These are phyloP conservation scores for Termitomyces sp. DNA, from an alignment of 768 basidiomycete species.

Conservation along the genomic window DNA sequence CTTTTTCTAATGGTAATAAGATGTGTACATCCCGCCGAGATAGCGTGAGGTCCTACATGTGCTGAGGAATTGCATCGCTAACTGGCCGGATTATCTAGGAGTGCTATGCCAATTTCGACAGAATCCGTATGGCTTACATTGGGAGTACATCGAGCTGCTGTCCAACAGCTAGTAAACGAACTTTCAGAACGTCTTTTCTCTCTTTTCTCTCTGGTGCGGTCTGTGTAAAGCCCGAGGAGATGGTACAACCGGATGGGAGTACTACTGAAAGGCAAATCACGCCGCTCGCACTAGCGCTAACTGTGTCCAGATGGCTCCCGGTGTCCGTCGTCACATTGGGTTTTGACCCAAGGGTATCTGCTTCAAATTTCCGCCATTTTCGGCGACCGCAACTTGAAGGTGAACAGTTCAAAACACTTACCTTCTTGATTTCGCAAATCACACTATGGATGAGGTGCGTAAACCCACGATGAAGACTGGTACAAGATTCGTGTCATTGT, in stretches of 20 bases:
- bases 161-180: conserved; percentile 36
- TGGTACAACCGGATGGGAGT: conserved; percentile 38
- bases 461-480: conserved; percentile 11
- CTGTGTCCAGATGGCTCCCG: conserved; percentile 18
- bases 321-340: conserved; percentile 16
- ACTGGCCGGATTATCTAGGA: conserved; percentile 41
- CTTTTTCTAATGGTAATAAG: conserved; percentile 24
- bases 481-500: background rate
- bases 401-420: background rate
- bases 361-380: background rate
- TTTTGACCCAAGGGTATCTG: background rate
- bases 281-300: conserved; percentile 43
- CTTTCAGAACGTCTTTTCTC: conserved; percentile 22
- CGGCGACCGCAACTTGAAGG: background rate
- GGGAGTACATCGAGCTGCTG: conserved; percentile 35
- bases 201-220: conserved; percentile 1
- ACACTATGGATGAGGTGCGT: background rate
- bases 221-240: conserved; percentile 24
- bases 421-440: background rate
- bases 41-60: conserved; percentile 39
- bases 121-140: conserved; percentile 21
- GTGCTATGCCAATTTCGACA: background rate
- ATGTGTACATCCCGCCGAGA: conserved; percentile 26
- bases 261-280: conserved; percentile 35
- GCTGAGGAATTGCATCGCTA: conserved; percentile 39